Conservation (phyloP, 176 grass and related monocot genomes). For the Calamus simplicifolius region DNA sequence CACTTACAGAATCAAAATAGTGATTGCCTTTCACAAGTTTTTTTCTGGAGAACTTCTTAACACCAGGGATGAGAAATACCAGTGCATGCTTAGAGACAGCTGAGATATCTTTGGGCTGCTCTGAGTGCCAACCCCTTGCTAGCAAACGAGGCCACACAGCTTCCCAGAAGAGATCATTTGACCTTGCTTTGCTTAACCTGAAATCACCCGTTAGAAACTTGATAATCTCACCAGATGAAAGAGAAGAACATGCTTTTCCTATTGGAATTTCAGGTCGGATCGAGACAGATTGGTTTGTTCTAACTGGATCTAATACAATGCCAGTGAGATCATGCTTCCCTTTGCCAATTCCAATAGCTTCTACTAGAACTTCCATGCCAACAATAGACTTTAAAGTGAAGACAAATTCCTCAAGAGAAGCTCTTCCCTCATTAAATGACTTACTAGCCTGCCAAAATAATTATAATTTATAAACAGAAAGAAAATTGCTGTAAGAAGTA, state of each 20-base stretch:
- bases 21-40: conserved; percentile 86
- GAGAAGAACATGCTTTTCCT: conserved; percentile 83
- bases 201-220: conserved; percentile 93
- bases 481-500: no score
- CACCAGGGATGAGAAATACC: conserved; percentile 75
- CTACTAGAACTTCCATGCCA: conserved; percentile 54
- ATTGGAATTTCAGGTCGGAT: conserved; percentile 58
- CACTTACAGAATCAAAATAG: conserved; percentile 95
- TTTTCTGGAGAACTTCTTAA: conserved; percentile 75
- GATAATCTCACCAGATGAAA: conserved; percentile 65
- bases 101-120: conserved; percentile 58
- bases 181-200: conserved; percentile 88
- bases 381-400: conserved; percentile 46
- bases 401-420: conserved; percentile 82
- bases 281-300: conserved; percentile 36
- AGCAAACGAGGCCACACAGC: conserved; percentile 95
- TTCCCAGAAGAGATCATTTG: conserved; percentile 99
- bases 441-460: conserved; percentile 49
- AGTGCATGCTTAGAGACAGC: conserved; percentile 48
- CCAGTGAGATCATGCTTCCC: conserved; percentile 86
- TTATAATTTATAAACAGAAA: conserved; percentile 10
- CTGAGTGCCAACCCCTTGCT: conserved; percentile 76
- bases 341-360: conserved; percentile 75
- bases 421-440: conserved; percentile 57
- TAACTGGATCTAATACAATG: conserved; percentile 67